Evolutionary conservation across 148 eudicot genomes (phyloP).

Genomic region (Oxyria digyna): DNA sequence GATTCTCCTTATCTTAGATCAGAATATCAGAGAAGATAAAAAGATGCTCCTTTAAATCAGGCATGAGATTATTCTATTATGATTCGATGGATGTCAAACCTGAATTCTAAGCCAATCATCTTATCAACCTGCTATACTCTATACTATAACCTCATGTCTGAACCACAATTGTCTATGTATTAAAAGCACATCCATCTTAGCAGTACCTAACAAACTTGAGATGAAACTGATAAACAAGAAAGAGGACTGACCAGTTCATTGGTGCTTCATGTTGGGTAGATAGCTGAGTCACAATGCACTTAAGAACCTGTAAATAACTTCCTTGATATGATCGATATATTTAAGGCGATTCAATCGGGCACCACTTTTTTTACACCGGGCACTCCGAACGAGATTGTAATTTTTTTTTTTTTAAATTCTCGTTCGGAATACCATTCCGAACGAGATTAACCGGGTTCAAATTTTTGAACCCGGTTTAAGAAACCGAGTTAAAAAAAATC

Average conservation of each 20-base stretch:
- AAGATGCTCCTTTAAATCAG: neutral
- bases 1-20: constrained; percentile 5
- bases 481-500: no score
- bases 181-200: neutral
- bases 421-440: no score
- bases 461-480: no score
- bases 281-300: constrained; percentile 1
- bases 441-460: no score
- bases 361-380: no score
- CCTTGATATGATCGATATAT: no score
- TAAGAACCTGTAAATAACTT: neutral
- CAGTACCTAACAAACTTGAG: no score
- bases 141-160: neutral
- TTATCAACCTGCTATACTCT: neutral
- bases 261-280: neutral
- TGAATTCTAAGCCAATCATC: neutral
- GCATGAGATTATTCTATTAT: neutral
- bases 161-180: neutral
- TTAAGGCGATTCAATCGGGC: no score
- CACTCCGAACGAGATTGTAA: no score
- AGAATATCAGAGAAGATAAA: neutral
- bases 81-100: neutral
- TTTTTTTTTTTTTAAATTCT: no score
- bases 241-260: neutral
- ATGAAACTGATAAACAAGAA: neutral